Conservation (phyloP, 768 basidiomycete species). For the Astraeus odoratus region DNA sequence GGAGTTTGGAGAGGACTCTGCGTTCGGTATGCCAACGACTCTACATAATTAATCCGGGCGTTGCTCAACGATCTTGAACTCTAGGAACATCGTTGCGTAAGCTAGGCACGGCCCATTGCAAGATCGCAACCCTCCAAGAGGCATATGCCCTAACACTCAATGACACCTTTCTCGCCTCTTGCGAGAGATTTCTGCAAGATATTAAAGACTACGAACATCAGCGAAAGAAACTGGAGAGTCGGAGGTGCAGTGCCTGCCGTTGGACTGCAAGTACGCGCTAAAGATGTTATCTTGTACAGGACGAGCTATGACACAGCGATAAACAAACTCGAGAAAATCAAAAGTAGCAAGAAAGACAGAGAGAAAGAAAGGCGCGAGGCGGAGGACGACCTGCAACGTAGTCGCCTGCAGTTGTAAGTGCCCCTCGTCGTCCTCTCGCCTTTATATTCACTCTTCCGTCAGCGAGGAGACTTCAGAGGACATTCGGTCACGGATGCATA, state of each 20-base stretch:
- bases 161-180: slow-evolving; percentile 64
- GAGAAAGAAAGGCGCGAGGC: slow-evolving; percentile 66
- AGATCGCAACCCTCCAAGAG: slow-evolving; percentile 80
- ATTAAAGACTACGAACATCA: slow-evolving; percentile 79
- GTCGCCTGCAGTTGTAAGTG: slow-evolving; percentile 73
- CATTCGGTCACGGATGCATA: slow-evolving; percentile 70
- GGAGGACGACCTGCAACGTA: slow-evolving; percentile 72
- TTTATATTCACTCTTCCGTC: slow-evolving; percentile 9
- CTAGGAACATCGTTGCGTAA: slow-evolving; percentile 66
- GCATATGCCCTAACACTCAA: slow-evolving; percentile 65
- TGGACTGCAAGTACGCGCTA: background rate
- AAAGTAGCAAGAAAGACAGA: slow-evolving; percentile 74
- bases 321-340: slow-evolving; percentile 61
- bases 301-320: slow-evolving; percentile 72
- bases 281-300: slow-evolving; percentile 31
- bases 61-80: background rate
- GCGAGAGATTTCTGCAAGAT: slow-evolving; percentile 59
- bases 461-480: slow-evolving; percentile 88
- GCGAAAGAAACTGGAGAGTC: slow-evolving; percentile 82
- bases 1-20: slow-evolving; percentile 70
- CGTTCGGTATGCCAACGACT: slow-evolving; percentile 44
- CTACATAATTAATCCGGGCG: background rate
- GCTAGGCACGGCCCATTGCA: slow-evolving; percentile 80
- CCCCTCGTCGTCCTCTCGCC: slow-evolving; percentile 4
- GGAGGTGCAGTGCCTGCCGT: slow-evolving; percentile 47